These are phyloP conservation scores for Globisporangium paddicum DNA, from an alignment of 352 stramenopile species.

Conservation along the genomic window DNA sequence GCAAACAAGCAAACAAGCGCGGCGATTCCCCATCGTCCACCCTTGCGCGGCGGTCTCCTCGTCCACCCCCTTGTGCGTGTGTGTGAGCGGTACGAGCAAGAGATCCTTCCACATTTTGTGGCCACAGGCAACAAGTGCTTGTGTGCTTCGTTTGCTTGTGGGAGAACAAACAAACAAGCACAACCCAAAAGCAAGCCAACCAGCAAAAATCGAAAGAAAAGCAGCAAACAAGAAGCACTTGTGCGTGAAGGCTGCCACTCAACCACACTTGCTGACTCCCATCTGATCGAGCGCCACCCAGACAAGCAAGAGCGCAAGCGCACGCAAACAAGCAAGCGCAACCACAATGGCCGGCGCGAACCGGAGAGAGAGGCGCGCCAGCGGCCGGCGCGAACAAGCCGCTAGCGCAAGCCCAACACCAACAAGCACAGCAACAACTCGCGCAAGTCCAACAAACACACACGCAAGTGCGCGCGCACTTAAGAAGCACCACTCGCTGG, in stretches of 20 bases:
- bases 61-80: background rate
- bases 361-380: slow-evolving; percentile 2
- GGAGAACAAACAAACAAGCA: no score
- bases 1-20: background rate
- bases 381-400: background rate
- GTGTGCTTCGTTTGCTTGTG: background rate
- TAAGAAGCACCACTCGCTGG: no score
- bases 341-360: slow-evolving; percentile 1
- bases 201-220: slow-evolving; percentile 8
- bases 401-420: no score
- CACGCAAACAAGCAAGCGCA: background rate
- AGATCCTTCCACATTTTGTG: slow-evolving; percentile 3
- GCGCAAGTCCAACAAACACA: background rate
- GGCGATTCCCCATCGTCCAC: no score
- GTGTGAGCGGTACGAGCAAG: background rate
- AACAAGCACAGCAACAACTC: background rate
- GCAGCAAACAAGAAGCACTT: background rate
- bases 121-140: background rate
- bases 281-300: no score
- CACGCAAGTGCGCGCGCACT: background rate
- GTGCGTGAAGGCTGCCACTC: background rate
- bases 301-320: background rate
- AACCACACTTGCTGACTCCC: background rate
- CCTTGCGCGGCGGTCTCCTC: background rate
- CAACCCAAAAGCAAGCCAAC: background rate